Conservation (phyloP, 2,329 filamentous ascomycete species). For the Erysiphe pisi region DNA sequence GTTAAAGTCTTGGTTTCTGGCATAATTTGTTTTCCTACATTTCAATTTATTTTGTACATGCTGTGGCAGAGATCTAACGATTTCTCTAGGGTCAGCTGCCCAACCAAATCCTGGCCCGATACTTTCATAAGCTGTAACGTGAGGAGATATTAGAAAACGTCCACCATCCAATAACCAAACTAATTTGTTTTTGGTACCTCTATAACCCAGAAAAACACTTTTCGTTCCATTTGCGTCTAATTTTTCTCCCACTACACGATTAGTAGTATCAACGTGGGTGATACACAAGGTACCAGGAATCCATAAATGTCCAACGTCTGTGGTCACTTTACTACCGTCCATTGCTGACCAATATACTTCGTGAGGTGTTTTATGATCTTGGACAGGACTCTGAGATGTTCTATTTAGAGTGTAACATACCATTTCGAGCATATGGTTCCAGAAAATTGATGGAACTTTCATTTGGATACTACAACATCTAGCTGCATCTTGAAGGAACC, state of each 20-base stretch:
- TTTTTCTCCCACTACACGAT: neutral
- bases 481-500: conserved; percentile 11
- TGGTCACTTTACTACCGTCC: neutral
- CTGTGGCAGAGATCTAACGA: neutral
- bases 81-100: neutral
- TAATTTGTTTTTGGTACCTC: neutral
- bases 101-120: neutral
- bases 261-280: neutral
- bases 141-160: neutral
- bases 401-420: neutral
- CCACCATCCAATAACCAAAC: conserved; percentile 12
- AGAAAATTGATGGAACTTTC: conserved; percentile 25
- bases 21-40: conserved; percentile 18
- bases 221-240: neutral
- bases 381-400: conserved; percentile 3
- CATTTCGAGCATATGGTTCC: too few species aligned
- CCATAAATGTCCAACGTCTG: neutral
- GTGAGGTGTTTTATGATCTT: neutral
- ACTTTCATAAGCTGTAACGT: neutral
- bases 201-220: neutral
- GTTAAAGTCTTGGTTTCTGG: conserved; percentile 15
- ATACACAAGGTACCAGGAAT: neutral
- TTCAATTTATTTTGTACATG: neutral
- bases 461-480: neutral
- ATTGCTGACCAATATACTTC: neutral